phyloP scores from a whole-genome alignment of 208 protist species.

The Trypanosoma melophagium region DNA sequence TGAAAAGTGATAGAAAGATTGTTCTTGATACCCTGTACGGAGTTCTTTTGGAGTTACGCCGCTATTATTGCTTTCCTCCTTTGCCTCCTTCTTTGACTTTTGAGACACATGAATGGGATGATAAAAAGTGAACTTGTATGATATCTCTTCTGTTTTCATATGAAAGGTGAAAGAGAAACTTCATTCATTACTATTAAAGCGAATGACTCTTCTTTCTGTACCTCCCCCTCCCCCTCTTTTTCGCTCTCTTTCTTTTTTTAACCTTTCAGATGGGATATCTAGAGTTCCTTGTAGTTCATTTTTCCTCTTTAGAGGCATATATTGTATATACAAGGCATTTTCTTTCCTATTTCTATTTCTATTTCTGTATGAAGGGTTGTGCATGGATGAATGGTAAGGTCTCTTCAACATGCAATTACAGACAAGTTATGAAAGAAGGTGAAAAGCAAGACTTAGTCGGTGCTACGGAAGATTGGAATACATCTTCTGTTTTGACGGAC shows the following conservation, averaged over 20 bases:
- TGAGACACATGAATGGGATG: not conserved
- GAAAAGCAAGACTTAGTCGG: too few species aligned
- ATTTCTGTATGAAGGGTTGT: too few species aligned
- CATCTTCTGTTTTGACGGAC: conserved; percentile 16
- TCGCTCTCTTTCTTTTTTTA: too few species aligned
- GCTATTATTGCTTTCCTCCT: too few species aligned
- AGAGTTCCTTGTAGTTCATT: too few species aligned
- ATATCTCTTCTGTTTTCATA: not conserved
- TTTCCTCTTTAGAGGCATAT: not conserved
- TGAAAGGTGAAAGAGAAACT: not conserved
- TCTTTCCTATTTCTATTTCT: not conserved
- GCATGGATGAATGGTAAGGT: too few species aligned
- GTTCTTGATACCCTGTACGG: not conserved
- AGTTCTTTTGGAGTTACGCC: not conserved
- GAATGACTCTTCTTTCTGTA: conserved; percentile 3
- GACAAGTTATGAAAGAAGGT: too few species aligned
- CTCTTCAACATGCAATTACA: too few species aligned
- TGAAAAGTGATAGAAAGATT: not conserved
- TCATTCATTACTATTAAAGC: not conserved
- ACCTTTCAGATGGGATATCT: too few species aligned
- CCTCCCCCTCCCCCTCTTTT: not conserved
- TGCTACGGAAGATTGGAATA: not conserved
- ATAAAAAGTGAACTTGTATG: not conserved
- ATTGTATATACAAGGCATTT: not conserved
- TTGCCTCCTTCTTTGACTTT: not conserved